Base-by-base conservation (phyloP, 768 basidiomycete genomes). In the Cubamyces sp. region DNA sequence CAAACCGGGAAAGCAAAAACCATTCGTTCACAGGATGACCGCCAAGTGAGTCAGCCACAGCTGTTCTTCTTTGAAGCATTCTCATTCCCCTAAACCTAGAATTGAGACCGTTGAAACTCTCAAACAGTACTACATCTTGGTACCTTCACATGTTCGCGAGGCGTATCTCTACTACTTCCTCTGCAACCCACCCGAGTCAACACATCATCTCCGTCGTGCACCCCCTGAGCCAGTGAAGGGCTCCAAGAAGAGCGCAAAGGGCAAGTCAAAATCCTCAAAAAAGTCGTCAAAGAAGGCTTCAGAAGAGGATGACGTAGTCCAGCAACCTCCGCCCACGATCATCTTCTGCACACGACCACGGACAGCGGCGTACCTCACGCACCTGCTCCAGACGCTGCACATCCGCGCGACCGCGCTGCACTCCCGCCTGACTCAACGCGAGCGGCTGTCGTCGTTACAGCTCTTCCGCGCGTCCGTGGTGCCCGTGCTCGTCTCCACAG, bases 81-180 rank as follows among this genome's bases (percentile, higher is more conserved):
- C 60, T 61, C 3, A 64, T 49, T 53, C 41, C 16, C 21, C 58
- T 5, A 28, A 25, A 41, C 30, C 5, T 70, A 97, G 96, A 26
- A 83, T 92, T 21, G 91, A 96, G 73, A 98, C 96, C 0, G 96
- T 98, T 3, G 83, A 86, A 25, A 92, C 88, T 2, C 77, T 99
- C 57, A 88, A 90, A 66, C 97, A 99, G 67, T 79, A 87, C 68
- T 99, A 94, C 74, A 75, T 98, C 63, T 88, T 99, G 61, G 87
- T 96, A 45, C 96, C 97, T 3, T 96, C 94, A 0, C 95, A 98
- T 73, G 87, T 98, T 49, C 88, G 96, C 60, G 97, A 99, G 77
- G 77, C 84, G 19, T 98, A 98, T 76, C 85, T 98, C 12, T 94
- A 88, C 74, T 79, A 98, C 74, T 80, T 99, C 37, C 85, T 99